Evolutionary conservation across 2,329 filamentous ascomycete genomes (phyloP).

Genomic region (Ophiocordyceps camponoti-floridani): DNA sequence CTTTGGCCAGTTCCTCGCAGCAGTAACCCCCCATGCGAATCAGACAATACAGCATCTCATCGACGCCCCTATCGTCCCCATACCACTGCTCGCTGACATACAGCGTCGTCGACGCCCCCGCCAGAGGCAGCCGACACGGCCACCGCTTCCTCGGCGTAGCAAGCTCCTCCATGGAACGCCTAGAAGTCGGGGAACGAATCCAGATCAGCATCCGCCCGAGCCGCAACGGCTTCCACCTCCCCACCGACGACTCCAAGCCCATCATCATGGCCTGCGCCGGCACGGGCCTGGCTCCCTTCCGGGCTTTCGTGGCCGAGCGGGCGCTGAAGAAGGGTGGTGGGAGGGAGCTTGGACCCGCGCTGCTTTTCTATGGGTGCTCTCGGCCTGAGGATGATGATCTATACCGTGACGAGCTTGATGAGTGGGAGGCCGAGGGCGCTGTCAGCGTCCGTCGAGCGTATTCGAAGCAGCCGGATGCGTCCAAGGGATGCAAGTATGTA

Average conservation of each 20-base stretch:
- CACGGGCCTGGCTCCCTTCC: slow-evolving; percentile 43
- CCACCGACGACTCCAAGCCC: slow-evolving; percentile 25
- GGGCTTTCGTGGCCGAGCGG: slow-evolving; percentile 44
- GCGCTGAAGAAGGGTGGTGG: slow-evolving; percentile 31
- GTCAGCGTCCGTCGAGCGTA: slow-evolving; percentile 43
- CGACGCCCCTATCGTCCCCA: slow-evolving; percentile 44
- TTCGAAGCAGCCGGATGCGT: slow-evolving; percentile 23
- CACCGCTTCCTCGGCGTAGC: slow-evolving; percentile 36
- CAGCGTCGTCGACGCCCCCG: slow-evolving; percentile 40
- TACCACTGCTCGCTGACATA: slow-evolving; percentile 48
- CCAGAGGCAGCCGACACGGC: slow-evolving; percentile 28
- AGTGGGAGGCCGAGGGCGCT: slow-evolving; percentile 41
- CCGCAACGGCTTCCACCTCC: slow-evolving; percentile 26
- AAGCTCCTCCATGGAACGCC: slow-evolving; percentile 37
- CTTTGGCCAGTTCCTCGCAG: slow-evolving; percentile 47
- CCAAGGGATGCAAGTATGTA: slow-evolving; percentile 29
- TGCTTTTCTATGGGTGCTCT: slow-evolving; percentile 51
- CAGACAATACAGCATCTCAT: slow-evolving; percentile 66
- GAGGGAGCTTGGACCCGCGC: slow-evolving; percentile 34
- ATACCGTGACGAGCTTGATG: slow-evolving; percentile 38
- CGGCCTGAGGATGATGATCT: slow-evolving; percentile 35
- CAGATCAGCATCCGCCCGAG: slow-evolving; percentile 30
- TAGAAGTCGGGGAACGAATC: slow-evolving; percentile 23
- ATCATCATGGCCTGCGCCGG: slow-evolving; percentile 33
- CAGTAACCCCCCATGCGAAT: slow-evolving; percentile 61